These are phyloP conservation scores for Phytophthora constricta DNA, from an alignment of 352 stramenopile species.

Conservation along the genomic window DNA sequence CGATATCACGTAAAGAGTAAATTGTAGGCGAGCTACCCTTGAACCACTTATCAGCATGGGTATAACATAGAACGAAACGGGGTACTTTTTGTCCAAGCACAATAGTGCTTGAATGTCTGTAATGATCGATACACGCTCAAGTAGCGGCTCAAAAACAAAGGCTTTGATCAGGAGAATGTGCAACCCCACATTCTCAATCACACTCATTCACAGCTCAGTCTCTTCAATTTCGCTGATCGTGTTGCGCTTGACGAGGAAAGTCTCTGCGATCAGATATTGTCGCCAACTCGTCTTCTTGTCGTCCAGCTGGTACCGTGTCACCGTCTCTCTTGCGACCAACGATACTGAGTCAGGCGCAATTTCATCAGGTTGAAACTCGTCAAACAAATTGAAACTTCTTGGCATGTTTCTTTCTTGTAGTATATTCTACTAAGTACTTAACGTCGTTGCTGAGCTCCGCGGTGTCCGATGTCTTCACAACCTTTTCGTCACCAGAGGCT, in stretches of 20 bases:
- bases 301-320: background rate
- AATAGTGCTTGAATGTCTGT: no score
- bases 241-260: background rate
- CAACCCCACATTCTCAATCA: no score
- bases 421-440: constrained; percentile 37
- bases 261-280: background rate
- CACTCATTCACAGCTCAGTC: no score
- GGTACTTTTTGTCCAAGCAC: no score
- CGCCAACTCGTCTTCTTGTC: background rate
- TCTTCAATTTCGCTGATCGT: background rate
- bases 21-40: no score
- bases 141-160: no score
- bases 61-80: no score
- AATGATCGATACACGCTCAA: no score
- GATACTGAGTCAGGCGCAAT: background rate
- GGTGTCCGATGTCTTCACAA: background rate
- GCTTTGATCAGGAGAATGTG: no score
- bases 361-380: background rate
- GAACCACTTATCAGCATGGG: no score
- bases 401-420: constrained; percentile 18
- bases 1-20: no score
- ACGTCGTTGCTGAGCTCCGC: constrained; percentile 23
- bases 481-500: background rate
- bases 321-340: background rate
- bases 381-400: background rate